A percentile compares a stretch with the other conserved stretches of the same genome.
Evolutionary conservation across 768 basidiomycete genomes (phyloP).

Genomic region (Tulasnella sp.): DNA sequence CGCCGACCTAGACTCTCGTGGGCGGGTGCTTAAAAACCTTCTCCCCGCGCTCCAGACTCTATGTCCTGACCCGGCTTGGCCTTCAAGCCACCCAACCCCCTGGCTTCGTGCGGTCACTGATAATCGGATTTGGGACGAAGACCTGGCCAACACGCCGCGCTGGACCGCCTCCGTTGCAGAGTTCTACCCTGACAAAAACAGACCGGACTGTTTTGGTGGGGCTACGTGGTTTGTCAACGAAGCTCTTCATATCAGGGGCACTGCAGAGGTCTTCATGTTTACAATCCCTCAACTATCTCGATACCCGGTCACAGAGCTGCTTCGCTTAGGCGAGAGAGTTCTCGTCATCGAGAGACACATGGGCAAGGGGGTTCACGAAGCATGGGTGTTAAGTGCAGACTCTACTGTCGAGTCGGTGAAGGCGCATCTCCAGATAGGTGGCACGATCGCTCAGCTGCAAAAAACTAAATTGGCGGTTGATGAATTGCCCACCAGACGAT

Average conservation of each 20-base stretch:
- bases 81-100: not conserved
- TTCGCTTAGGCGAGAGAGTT: not conserved
- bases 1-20: not conserved
- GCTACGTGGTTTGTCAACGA: not conserved
- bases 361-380: not conserved
- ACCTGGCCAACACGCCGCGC: not conserved
- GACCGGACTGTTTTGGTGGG: not conserved
- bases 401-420: not conserved
- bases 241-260: not conserved
- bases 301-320: not conserved
- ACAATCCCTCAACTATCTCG: not conserved
- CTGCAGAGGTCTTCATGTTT: not conserved
- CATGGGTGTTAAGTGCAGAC: not conserved
- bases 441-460: not conserved
- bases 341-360: not conserved
- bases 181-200: not conserved
- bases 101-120: not conserved
- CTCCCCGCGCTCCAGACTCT: not conserved
- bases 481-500: not conserved
- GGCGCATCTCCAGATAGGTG: not conserved
- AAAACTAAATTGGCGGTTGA: not conserved
- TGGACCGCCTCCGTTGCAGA: not conserved
- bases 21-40: not conserved
- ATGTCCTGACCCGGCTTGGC: not conserved
- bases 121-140: not conserved